Evolutionary conservation across 768 basidiomycete genomes (phyloP).

Genomic region (Kwoniella dejecticola): DNA sequence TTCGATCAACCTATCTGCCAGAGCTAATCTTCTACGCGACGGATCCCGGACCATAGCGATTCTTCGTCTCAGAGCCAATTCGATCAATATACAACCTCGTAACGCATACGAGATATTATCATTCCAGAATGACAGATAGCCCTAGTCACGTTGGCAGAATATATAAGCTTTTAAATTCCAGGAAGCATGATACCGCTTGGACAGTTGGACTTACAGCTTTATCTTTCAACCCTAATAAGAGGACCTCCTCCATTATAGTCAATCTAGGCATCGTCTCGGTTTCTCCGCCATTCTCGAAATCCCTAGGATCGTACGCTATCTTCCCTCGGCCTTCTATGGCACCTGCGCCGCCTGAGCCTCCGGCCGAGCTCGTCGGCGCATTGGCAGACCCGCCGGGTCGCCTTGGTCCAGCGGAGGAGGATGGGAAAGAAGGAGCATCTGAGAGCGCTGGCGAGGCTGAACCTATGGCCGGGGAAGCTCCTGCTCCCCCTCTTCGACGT

Average conservation of each 20-base stretch:
- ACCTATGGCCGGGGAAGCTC: constrained; percentile 36
- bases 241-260: constrained; percentile 95
- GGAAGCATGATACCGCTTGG: no score
- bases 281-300: constrained; percentile 64
- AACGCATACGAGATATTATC: constrained; percentile 99
- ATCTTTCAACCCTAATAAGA: constrained; percentile 91
- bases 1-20: constrained; percentile 82
- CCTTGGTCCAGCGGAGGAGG: constrained; percentile 29
- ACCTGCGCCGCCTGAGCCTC: constrained; percentile 42
- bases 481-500: constrained; percentile 46
- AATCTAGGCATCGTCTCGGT: constrained; percentile 71
- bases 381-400: constrained; percentile 13
- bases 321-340: constrained; percentile 84
- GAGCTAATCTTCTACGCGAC: constrained; percentile 68
- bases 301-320: constrained; percentile 91
- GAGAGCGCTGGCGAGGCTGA: constrained; percentile 25
- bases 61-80: constrained; percentile 89
- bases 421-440: constrained; percentile 24
- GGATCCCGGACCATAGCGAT: constrained; percentile 89
- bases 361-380: constrained; percentile 59
- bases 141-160: constrained; percentile 58
- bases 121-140: constrained; percentile 98
- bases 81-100: constrained; percentile 95
- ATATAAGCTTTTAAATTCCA: no score
- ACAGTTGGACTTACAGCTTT: constrained; percentile 81